phyloP scores from a whole-genome alignment of 2,329 filamentous ascomycete species.

The Calonectria pseudoreteaudii region DNA sequence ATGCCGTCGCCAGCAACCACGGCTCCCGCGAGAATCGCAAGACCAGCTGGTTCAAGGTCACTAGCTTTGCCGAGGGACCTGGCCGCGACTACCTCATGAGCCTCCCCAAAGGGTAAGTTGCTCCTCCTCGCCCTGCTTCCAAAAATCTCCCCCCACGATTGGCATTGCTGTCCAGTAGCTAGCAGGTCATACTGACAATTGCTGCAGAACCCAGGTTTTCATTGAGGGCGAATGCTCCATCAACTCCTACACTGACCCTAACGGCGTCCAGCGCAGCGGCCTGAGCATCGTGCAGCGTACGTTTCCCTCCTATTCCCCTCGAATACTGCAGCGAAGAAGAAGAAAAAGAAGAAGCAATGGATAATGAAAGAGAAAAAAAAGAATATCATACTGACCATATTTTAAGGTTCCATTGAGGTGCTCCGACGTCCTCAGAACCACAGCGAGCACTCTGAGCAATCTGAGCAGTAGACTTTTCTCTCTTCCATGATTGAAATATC shows the following conservation, averaged over 20 bases:
- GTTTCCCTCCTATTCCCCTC: constrained; percentile 48
- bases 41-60: constrained; percentile 88
- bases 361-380: no score
- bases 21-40: constrained; percentile 77
- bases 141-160: not conserved
- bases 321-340: not conserved
- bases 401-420: constrained; percentile 58
- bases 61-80: constrained; percentile 78
- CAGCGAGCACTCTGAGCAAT: constrained; percentile 36
- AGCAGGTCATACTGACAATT: constrained; percentile 23
- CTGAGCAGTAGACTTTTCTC: constrained; percentile 24
- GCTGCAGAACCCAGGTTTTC: constrained; percentile 77
- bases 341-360: no score
- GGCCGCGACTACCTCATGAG: constrained; percentile 78
- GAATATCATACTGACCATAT: constrained; percentile 27
- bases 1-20: constrained; percentile 77
- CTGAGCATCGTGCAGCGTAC: constrained; percentile 85
- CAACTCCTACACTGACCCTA: constrained; percentile 73
- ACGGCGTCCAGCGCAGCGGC: constrained; percentile 73
- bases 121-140: not conserved
- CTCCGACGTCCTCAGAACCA: constrained; percentile 54
- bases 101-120: constrained; percentile 86
- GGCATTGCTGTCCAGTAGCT: not conserved
- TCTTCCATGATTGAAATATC: not conserved
- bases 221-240: constrained; percentile 86